phyloP scores from a whole-genome alignment of 148 eudicot species.

The Euryodendron excelsum region DNA sequence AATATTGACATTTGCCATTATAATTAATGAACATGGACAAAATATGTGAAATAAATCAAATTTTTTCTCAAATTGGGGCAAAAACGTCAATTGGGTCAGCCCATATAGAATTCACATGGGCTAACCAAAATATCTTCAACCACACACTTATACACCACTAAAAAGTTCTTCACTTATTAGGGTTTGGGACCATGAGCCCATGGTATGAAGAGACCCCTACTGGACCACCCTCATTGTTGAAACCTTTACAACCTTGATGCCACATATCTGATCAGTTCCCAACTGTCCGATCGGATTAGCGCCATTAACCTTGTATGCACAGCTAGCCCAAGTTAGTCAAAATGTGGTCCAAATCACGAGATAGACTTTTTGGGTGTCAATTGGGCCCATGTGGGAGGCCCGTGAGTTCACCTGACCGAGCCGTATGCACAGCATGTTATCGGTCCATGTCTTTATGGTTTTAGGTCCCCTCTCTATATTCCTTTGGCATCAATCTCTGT shows the following conservation, averaged over 20 bases:
- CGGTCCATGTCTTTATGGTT: slow-evolving; percentile 20
- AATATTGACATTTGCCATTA: neutral
- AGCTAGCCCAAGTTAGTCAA: too few species aligned
- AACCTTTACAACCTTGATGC: too few species aligned
- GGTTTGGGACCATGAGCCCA: slow-evolving; percentile 16
- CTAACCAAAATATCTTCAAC: too few species aligned
- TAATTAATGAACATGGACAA: slow-evolving; percentile 8
- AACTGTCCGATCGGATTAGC: neutral
- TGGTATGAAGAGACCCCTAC: neutral
- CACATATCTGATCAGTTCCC: neutral
- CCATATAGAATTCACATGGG: slow-evolving; percentile 21
- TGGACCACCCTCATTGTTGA: slow-evolving; percentile 13
- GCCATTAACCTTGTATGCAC: too few species aligned
- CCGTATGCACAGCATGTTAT: neutral
- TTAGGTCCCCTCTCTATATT: slow-evolving; percentile 17
- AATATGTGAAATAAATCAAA: neutral
- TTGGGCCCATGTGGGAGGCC: slow-evolving; percentile 24
- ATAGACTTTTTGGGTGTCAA: slow-evolving; percentile 17
- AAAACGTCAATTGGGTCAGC: slow-evolving; percentile 15
- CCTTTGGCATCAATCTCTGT: neutral
- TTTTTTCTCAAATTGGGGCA: neutral
- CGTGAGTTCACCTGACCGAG: slow-evolving; percentile 18
- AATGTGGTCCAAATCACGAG: too few species aligned
- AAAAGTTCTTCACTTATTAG: neutral
- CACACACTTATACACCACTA: neutral